These are phyloP conservation scores for Penicillium sp. DNA, from an alignment of 2,329 filamentous ascomycete species.

Conservation along the genomic window DNA sequence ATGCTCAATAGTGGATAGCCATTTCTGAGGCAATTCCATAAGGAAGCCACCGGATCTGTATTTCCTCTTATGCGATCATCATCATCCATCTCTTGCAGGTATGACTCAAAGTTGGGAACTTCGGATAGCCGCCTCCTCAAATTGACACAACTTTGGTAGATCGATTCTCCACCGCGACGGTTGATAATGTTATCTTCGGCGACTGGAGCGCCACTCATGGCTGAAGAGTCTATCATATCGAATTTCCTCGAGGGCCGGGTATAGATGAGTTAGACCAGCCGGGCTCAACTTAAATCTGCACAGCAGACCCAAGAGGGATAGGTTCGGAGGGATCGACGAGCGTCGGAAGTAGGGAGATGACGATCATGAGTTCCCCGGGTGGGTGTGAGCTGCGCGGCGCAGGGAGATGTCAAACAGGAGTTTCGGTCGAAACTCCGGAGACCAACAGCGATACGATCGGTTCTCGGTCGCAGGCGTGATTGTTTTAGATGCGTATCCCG, in stretches of 20 bases:
- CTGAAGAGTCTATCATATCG: slow-evolving; percentile 39
- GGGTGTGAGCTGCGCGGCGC: slow-evolving; percentile 12
- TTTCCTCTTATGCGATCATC: slow-evolving; percentile 61
- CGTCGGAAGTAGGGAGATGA: slow-evolving; percentile 27
- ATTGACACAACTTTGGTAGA: slow-evolving; percentile 92
- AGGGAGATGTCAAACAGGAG: background rate
- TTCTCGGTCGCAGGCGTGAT: slow-evolving; percentile 3
- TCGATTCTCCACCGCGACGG: slow-evolving; percentile 87
- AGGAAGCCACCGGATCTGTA: slow-evolving; percentile 79
- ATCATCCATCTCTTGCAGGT: slow-evolving; percentile 70
- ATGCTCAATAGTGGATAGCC: slow-evolving; percentile 83
- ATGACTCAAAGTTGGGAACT: slow-evolving; percentile 78
- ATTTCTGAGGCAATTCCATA: slow-evolving; percentile 83
- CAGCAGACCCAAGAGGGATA: slow-evolving; percentile 30
- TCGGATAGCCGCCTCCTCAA: slow-evolving; percentile 77
- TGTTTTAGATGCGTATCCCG: background rate
- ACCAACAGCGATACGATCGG: background rate
- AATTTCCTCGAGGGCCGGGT: slow-evolving; percentile 20
- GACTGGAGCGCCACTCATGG: slow-evolving; percentile 45
- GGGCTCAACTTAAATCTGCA: slow-evolving; percentile 33
- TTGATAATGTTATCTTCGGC: slow-evolving; percentile 96
- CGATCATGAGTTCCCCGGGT: slow-evolving; percentile 33
- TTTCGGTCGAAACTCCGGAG: slow-evolving; percentile 2
- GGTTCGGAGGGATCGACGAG: slow-evolving; percentile 24
- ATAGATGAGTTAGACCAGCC: slow-evolving; percentile 24